Percentiles rank a stretch among this genome's conserved stretches.
Conservation (phyloP, 768 basidiomycete species). For the Leccinum rimulosum region DNA sequence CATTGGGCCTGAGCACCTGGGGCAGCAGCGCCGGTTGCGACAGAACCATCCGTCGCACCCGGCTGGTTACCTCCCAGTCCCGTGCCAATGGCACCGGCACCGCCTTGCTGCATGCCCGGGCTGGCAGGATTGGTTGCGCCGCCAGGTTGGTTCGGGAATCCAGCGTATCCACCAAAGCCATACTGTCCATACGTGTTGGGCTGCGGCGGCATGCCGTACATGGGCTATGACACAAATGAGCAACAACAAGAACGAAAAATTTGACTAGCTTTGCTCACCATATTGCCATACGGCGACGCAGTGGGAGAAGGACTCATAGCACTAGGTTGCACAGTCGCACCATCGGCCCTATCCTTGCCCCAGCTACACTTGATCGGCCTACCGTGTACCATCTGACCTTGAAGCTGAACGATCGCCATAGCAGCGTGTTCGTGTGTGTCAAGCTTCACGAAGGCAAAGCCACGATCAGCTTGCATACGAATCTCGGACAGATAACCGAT, state of each 20-base stretch:
- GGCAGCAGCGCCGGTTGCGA: conserved; percentile 44
- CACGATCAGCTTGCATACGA: conserved; percentile 98
- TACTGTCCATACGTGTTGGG: conserved; percentile 73
- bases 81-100: conserved; percentile 51
- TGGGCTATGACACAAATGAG: conserved; percentile 48
- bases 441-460: conserved; percentile 98
- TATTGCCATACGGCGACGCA: conserved; percentile 67
- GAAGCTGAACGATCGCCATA: conserved; percentile 94
- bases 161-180: conserved; percentile 71
- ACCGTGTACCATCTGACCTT: conserved; percentile 96
- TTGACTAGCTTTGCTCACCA: conserved; percentile 46
- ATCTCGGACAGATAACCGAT: conserved; percentile 99
- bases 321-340: conserved; percentile 48
- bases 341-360: conserved; percentile 93
- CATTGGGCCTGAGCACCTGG: conserved; percentile 73
- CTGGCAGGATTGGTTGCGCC: conserved; percentile 46
- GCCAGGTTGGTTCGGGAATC: conserved; percentile 60
- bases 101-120: conserved; percentile 54
- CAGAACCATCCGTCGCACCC: conserved; percentile 53
- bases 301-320: conserved; percentile 62
- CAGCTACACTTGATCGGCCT: conserved; percentile 97
- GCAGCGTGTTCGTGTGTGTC: conserved; percentile 99
- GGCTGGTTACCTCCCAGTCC: conserved; percentile 56
- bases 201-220: conserved; percentile 90
- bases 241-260: conserved; percentile 1